A percentile compares a stretch with the other conserved stretches of the same genome.
These are phyloP conservation scores for Penicillium sp. DNA, from an alignment of 2,329 filamentous ascomycete species.

Conservation along the genomic window DNA sequence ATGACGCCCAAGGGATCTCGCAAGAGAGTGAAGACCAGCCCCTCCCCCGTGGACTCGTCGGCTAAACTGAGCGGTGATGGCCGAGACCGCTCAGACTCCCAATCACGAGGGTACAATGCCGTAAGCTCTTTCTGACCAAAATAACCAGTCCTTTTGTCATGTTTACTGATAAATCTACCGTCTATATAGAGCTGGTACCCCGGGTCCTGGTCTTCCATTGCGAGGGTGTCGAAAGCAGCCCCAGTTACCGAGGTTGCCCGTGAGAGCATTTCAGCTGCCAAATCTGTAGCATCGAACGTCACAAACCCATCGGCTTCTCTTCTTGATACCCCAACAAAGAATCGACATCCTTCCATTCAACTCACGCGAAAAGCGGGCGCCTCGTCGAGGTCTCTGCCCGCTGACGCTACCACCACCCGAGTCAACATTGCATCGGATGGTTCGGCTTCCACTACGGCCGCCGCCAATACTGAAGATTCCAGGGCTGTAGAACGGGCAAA, in stretches of 20 bases:
- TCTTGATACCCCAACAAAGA: conserved; percentile 20
- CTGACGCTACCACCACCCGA: conserved; percentile 38
- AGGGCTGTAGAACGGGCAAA: conserved; percentile 7
- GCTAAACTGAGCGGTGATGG: conserved; percentile 20
- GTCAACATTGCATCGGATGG: conserved; percentile 40
- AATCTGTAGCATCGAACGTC: conserved; percentile 30
- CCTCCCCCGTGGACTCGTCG: conserved; percentile 25
- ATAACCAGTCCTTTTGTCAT: not conserved
- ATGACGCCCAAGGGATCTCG: conserved; percentile 37
- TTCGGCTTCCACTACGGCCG: conserved; percentile 26
- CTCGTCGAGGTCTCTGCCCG: conserved; percentile 40
- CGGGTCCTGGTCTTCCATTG: conserved; percentile 37
- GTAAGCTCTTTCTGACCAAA: conserved; percentile 22
- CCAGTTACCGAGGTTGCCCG: conserved; percentile 43
- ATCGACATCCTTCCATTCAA: conserved; percentile 33
- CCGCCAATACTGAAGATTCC: conserved; percentile 16
- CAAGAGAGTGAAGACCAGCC: conserved; percentile 39
- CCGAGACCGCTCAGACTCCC: conserved; percentile 21
- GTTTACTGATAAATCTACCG: conserved; percentile 7
- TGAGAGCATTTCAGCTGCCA: conserved; percentile 42
- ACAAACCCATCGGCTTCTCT: conserved; percentile 27
- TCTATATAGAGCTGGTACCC: conserved; percentile 37
- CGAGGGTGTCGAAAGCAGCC: conserved; percentile 37
- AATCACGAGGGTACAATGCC: conserved; percentile 20
- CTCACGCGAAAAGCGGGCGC: conserved; percentile 35